Base-by-base conservation (phyloP, 208 protist species). In the Acanthamoeba healyi region DNA sequence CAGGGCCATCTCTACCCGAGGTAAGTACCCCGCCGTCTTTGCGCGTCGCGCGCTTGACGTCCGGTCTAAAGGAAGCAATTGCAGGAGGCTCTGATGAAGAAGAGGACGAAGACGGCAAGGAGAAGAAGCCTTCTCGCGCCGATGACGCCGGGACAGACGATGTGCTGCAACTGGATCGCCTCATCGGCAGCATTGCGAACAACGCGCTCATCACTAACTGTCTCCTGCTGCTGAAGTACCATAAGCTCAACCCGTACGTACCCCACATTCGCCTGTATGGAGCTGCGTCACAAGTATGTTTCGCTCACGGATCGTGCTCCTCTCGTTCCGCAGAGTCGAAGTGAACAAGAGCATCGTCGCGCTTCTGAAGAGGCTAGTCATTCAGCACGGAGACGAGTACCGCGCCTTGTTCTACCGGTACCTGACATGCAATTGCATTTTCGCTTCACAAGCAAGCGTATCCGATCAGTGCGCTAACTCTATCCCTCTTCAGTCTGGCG, bases 391-490 rank as follows among this genome's bases (percentile, higher is more conserved):
- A 10, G 87, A 92, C 36, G 58, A 77, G 19, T 92, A 79, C 58
- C 19, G 58, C 19, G 87, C 58, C 14, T 51, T 92, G 44, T 92
- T 92, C 65, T 92, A 92, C 32, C 46, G 82, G 82, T 89, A 58
- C n/a, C n/a, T n/a, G n/a, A n/a, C n/a, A n/a, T n/a, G n/a, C n/a
- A n/a, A 3, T 12, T 51, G 26, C 79, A 77, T 42, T 26, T 29
- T 26, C 26, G 24, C 44, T 4, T 4, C 51, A 26, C 51, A 22
- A 58, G 19, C 51, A 58, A 26, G 5, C 1, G n/a, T n/a, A n/a
- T n/a, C n/a, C n/a, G n/a, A n/a, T n/a, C n/a, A n/a, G n/a, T n/a
- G n/a, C n/a, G n/a, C n/a, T n/a, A n/a, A 58, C 22, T 26, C 51
- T 22, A 56, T 24, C 19, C 19, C 26, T 70, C 49, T 5, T 12